Base-by-base conservation (phyloP, 805 yeast genomes). In the Crinitomyces ghanaensis region DNA sequence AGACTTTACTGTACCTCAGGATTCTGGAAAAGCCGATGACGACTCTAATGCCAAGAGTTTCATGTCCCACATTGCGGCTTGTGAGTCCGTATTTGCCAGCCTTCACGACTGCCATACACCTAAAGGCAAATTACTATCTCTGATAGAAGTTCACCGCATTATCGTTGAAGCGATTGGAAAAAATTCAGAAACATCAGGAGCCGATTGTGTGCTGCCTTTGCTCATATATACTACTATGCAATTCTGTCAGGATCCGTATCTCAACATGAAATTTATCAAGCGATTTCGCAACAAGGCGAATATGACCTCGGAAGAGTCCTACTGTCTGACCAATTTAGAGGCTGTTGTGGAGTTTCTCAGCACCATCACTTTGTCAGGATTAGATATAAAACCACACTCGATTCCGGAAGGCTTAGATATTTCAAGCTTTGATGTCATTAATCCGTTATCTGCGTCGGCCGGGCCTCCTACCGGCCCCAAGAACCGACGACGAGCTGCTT, bases 251-350 rank as follows among this genome's bases (percentile, higher is more conserved):
- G 43, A 55, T 34, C 39, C 59, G 33, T 55, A 56, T 50, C 52
- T 54, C 15, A 60, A 59, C 35, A 41, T 61, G 29, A 31, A 49
- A 23, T 62, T 52, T 42, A 54, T 61, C 30, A 54, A 53, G 26
- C 48, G 68, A 25, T 62, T 60, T 41, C 49, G 68, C 18, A 54
- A 62, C 23, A 34, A 41, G 5, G 35, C 43, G 5, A 43, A 44
- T 5, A 34, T 61, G 8, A 42, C 46, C 17, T 67, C 67, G 14
- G 64, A 60, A 34, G 40, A 53, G 6, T 48, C 55, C 23, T 62
- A 63, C 41, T 59, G 65, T 39, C 43, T 62, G 25, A 62, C 68
- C 13, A 62, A 63, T 37, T 46, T 60, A 24, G 68, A 62, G 35
- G 68, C 68, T 2, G 62, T 63, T 5, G 49, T 59, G 7, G 53